These are phyloP conservation scores for Stephania yunnanensis DNA, from an alignment of 164 flowering plant genomes.

Conservation along the genomic window DNA sequence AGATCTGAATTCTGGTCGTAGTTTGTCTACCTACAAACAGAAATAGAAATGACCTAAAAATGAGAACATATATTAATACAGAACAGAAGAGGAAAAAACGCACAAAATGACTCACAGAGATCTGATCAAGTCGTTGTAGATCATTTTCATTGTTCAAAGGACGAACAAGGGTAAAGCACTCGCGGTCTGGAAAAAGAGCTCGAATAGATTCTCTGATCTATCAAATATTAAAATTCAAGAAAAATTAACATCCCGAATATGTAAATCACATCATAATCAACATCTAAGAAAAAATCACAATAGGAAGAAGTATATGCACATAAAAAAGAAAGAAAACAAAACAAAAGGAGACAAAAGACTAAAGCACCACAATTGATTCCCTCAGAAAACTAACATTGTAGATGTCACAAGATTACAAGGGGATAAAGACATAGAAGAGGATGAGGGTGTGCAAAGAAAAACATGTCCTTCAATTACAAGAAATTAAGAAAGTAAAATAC, in stretches of 20 bases:
- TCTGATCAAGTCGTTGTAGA: slow-evolving; percentile 89
- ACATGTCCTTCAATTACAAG: not conserved
- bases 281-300: not conserved
- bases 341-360: not conserved
- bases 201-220: slow-evolving; percentile 95
- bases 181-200: slow-evolving; percentile 96
- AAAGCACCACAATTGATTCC: not conserved
- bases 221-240: slow-evolving; percentile 14
- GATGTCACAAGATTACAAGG: not conserved
- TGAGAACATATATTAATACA: not conserved
- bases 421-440: not conserved
- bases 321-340: not conserved
- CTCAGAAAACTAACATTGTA: slow-evolving; percentile 3
- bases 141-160: slow-evolving; percentile 83
- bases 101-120: slow-evolving; percentile 43
- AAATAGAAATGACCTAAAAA: not conserved
- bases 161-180: slow-evolving; percentile 91
- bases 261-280: not conserved
- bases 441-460: not conserved
- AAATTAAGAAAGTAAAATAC: too few relatives aligned
- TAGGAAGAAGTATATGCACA: not conserved
- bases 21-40: slow-evolving; percentile 61
- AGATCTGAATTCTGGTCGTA: slow-evolving; percentile 89
- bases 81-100: not conserved
- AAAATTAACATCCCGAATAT: slow-evolving; percentile 18